Base-by-base conservation (phyloP, 352 stramenopile genomes). In the Phytopythium oedochilum region DNA sequence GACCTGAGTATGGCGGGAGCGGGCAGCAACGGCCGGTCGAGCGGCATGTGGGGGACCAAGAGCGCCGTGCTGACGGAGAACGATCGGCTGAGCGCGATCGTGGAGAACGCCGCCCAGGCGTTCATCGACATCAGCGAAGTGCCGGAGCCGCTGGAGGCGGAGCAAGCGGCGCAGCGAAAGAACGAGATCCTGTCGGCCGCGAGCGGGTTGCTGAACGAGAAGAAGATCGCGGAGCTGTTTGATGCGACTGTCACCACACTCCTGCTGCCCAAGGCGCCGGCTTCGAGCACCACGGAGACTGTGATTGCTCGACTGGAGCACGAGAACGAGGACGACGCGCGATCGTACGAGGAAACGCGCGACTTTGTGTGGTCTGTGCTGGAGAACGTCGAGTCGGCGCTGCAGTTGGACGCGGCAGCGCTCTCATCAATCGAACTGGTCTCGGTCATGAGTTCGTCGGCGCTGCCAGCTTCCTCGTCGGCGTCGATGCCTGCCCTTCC, bases 41-140 rank as follows among this genome's bases (percentile, higher is more conserved):
- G 75, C 39, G 71, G 63, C 7, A 62, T 71, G 46, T 73, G 73
- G 50, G 67, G 64, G 3, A 70, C 68, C 57, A 90, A 86, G 63
- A 78, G 66, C 11, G 68, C 69, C 34, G 35, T 79, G 23, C 31
- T 91, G 50, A 91, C 70, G 48, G 83, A 93, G 57, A 85, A 87
- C 54, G 83, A 93, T 55, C 78, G 83, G 7, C 72, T 90, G 28
- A 89, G 70, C 42, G 76, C 71, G 17, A 93, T 93, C 42, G 80
- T 93, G 10, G 80, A 91, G 53, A 88, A 67, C 46, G 78, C 80
- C 12, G 76, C 76, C 36, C 80, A 91, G 64, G 79, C 76, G 20
- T 88, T 93, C 44, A 91, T 93, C 51, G 80, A 93, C 53, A 86
- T 93, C 44, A 90, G 77, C 45, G 80, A 93, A 60, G 75, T 93